A percentile compares a stretch with the other conserved stretches of the same genome.
Evolutionary conservation across 1,284 basidiomycete species (phyloP).

Genomic region (Wallemia hederae): DNA sequence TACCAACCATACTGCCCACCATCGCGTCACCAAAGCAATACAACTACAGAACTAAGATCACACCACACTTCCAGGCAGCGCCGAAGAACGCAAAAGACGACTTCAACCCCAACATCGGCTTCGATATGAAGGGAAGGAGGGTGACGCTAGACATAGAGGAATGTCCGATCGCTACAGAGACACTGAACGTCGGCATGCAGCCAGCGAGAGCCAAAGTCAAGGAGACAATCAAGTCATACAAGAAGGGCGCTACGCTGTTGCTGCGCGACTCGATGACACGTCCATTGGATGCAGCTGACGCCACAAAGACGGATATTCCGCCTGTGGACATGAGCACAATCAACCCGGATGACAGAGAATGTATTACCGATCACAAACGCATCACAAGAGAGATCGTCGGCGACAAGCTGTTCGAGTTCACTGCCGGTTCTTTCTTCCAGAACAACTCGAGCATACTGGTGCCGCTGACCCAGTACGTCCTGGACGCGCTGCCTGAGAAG

Average conservation of each 20-base stretch:
- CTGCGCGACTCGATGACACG: constrained; percentile 52
- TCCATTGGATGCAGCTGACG: constrained; percentile 6
- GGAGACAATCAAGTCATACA: constrained; percentile 48
- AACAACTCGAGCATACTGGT: constrained; percentile 85
- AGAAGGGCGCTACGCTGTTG: constrained; percentile 66
- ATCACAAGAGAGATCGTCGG: constrained; percentile 64
- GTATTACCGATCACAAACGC: constrained; percentile 53
- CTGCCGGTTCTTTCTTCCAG: constrained; percentile 50
- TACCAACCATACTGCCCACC: constrained; percentile 45
- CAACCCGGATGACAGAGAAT: constrained; percentile 12
- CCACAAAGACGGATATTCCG: constrained; percentile 1
- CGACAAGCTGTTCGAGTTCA: constrained; percentile 53
- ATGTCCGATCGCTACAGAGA: constrained; percentile 65
- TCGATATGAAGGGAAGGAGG: constrained; percentile 49
- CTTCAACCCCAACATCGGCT: constrained; percentile 56
- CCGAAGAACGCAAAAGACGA: constrained; percentile 22
- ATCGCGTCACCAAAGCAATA: constrained; percentile 67
- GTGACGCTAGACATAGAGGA: constrained; percentile 84
- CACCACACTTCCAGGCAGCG: constrained; percentile 75
- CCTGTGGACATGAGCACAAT: constrained; percentile 2
- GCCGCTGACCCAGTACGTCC: constrained; percentile 52
- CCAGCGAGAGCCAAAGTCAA: constrained; percentile 35
- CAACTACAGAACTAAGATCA: constrained; percentile 83
- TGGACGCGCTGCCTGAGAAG: constrained; percentile 25
- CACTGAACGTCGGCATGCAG: constrained; percentile 40